Evolutionary conservation across 768 basidiomycete species (phyloP).

Genomic region (Psilocybe subaeruginosa): DNA sequence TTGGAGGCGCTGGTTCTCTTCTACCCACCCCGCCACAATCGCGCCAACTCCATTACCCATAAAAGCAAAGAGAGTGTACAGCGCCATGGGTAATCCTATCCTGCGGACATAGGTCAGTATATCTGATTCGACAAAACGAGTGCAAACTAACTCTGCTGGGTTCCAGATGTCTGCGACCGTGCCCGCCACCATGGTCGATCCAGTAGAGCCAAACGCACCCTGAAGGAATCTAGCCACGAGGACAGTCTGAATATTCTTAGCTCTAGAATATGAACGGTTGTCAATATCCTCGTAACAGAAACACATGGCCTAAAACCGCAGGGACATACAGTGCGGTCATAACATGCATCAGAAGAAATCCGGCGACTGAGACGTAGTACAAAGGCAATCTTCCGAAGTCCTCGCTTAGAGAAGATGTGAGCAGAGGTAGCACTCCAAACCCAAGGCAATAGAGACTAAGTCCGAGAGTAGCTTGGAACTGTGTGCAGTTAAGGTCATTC

Average conservation of each 20-base stretch:
- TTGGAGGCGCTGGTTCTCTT: constrained; percentile 54
- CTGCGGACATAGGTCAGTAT: constrained; percentile 33
- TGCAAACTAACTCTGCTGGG: constrained; percentile 49
- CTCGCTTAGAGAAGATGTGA: constrained; percentile 73
- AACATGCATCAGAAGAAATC: constrained; percentile 55
- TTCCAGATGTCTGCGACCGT: constrained; percentile 70
- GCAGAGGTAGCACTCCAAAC: constrained; percentile 63
- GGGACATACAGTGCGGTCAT: constrained; percentile 41
- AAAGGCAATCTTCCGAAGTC: constrained; percentile 70
- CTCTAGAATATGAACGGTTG: constrained; percentile 24
- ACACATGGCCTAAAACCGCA: background rate
- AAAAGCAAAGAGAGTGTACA: constrained; percentile 65
- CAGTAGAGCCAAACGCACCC: constrained; percentile 70
- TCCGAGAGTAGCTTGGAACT: constrained; percentile 49
- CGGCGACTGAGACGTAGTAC: constrained; percentile 52
- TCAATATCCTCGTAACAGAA: constrained; percentile 20
- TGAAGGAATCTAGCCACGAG: constrained; percentile 60
- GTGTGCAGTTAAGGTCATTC: constrained; percentile 46
- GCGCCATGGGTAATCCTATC: constrained; percentile 74
- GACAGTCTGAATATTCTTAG: constrained; percentile 57
- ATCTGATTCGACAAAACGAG: background rate
- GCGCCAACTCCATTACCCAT: constrained; percentile 68
- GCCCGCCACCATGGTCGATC: constrained; percentile 70
- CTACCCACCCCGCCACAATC: constrained; percentile 66
- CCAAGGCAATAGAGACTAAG: constrained; percentile 59